Conservation (phyloP, 108 stramenopile species). For the Skeletonema grethae region DNA sequence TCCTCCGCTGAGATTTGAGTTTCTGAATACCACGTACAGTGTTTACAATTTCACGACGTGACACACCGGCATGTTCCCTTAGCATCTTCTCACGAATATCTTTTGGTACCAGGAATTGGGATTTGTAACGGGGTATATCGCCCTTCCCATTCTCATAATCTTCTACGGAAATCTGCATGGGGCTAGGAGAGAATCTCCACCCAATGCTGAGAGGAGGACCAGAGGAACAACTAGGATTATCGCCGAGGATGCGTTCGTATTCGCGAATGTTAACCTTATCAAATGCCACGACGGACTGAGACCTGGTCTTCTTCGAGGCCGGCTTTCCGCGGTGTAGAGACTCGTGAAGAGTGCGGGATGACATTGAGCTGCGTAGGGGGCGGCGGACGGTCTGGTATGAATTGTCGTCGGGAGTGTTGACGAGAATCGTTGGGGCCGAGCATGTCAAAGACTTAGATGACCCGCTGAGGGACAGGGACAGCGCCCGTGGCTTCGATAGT, state of each 20-base stretch:
- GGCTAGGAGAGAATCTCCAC: slow-evolving; percentile 38
- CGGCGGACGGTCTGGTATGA: slow-evolving; percentile 6
- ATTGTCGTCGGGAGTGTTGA: slow-evolving; percentile 11
- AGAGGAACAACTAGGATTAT: slow-evolving; percentile 72
- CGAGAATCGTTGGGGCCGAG: slow-evolving; percentile 44
- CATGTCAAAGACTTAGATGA: not conserved
- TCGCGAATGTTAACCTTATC: slow-evolving; percentile 63
- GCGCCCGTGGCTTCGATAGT: not conserved
- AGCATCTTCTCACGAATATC: slow-evolving; percentile 63
- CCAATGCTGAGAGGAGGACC: slow-evolving; percentile 62
- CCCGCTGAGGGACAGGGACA: not conserved
- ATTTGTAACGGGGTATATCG: slow-evolving; percentile 25
- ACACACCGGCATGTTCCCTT: slow-evolving; percentile 56
- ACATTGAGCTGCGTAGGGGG: slow-evolving; percentile 40
- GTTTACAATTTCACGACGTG: slow-evolving; percentile 61
- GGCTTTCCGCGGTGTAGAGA: slow-evolving; percentile 32
- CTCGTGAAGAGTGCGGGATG: slow-evolving; percentile 39
- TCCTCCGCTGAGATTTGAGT: slow-evolving; percentile 67
- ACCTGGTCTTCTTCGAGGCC: not conserved
- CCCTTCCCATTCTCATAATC: slow-evolving; percentile 54
- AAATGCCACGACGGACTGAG: slow-evolving; percentile 36
- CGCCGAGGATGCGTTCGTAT: slow-evolving; percentile 76
- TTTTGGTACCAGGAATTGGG: slow-evolving; percentile 59
- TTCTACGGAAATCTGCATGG: slow-evolving; percentile 48
- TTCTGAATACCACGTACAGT: slow-evolving; percentile 63